Evolutionary conservation across 2,329 filamentous ascomycete species (phyloP), one percentile per base, ranked within the genome.

Genomic region (Gaeumannomyces sp.): DNA sequence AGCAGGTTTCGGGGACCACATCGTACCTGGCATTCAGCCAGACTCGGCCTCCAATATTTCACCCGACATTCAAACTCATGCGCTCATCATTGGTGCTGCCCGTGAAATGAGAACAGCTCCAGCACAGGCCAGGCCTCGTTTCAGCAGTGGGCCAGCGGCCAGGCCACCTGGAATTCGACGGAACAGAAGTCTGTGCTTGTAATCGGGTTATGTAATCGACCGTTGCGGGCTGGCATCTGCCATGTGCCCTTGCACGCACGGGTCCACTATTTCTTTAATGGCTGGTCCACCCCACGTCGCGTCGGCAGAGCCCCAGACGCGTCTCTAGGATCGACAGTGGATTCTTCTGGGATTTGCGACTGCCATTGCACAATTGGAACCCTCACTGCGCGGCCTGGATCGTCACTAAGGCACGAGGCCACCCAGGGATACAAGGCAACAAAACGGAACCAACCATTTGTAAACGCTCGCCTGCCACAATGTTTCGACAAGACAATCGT

Each of bases 401-500:
- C 35, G 35, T 19, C 35, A 38, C 45, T 16, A n/a, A n/a, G 45
- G 45, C 45, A 53, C 45, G 45, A n/a, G 2, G 22, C 45, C 22
- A n/a, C 45, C 14, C 16, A 38, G 35, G 16, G 35, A 27, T 58
- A 27, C 57, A 29, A 59, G 16, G 13, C 25, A 27, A 4, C 28
- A 25, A n/a, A 5, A 59, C 25, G 16, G 16, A 28, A 29, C 25
- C 27, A 22, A 29, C 28, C 57, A 16, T 13, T 13, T 29, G 57
- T 7, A 31, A 62, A 50, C 22, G 5, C 59, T 22, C 59, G 19
- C 31, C 31, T 28, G 22, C 1, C 45, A 69, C 60, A 31, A 84
- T 85, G 82, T 74, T 83, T 70, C 77, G 80, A 66, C 79, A 82
- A 71, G 79, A 82, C 68, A 83, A 81, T 69, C 82, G 84, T 59